Evolutionary conservation across 1,284 basidiomycete species (phyloP), one percentile per base, ranked within the genome.

Genomic region (Trichosporon faecale): DNA sequence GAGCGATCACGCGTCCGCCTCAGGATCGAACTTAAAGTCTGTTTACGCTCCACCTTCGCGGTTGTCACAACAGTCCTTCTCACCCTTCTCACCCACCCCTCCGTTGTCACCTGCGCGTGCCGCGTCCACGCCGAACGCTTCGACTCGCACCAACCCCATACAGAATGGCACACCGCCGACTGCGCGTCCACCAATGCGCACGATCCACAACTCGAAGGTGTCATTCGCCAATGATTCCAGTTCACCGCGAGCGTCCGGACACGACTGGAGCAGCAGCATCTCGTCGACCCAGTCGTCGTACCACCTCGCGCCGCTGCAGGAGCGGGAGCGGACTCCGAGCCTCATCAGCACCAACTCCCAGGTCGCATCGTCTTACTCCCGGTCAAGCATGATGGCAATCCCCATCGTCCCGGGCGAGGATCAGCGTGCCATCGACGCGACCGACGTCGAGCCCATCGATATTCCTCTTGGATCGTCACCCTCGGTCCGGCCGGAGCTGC

Each of bases 291-390:
- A 68, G 40, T 73, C 67, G 67, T 65, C 60, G 1, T 57, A 69
- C 35, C 66, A 69, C 21, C 66, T 73, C 12, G 35, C 72, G 8
- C 70, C 72, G 3, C 57, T 73, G 8, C 79, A 79, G 65, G 74
- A 75, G 9, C 70, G 78, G 18, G 81, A 81, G 61, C 71, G 79
- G 16, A 82, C 80, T 1, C 81, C 81, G 0, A 80, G 78, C 68
- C 66, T 83, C n/a, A 75, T 80, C 52, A 78, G 76, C 33, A 74
- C 73, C 1, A 74, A 73, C 8, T 80, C 80, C 1, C 68, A 77
- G 16, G 74, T 77, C 2, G 78, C 77, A 6, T 79, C 80, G 9
- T 75, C 73, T 0, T 80, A 79, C 68, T 78, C 77, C 25, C 76
- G 77, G 0, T 78, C 78, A 4, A 80, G 78, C 70, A 76, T 76